Percentiles rank a stretch among this genome's conserved stretches.
Conservation (phyloP, 108 stramenopile species). For the Cyclostephanos tholiformis region DNA sequence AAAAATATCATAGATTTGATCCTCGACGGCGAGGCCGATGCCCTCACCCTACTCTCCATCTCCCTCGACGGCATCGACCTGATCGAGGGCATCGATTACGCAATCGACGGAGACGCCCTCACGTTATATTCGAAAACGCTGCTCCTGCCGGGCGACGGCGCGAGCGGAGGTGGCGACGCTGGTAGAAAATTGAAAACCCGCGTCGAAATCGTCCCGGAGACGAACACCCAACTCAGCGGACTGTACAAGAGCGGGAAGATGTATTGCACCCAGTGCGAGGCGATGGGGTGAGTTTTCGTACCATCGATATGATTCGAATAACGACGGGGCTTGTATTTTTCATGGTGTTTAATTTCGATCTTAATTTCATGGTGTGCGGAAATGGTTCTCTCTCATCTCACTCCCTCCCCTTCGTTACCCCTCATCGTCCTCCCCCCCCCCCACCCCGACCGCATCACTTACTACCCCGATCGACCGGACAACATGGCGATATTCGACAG, state of each 20-base stretch:
- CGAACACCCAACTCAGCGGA: slow-evolving; percentile 91
- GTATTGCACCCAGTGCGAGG: slow-evolving; percentile 95
- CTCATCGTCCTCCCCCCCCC: no score
- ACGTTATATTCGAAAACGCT: slow-evolving; percentile 29
- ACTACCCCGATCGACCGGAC: slow-evolving; percentile 94
- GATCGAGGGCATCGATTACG: slow-evolving; percentile 59
- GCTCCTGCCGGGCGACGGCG: slow-evolving; percentile 13
- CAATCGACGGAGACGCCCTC: slow-evolving; percentile 54
- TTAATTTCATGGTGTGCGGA: no score
- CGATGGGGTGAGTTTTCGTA: slow-evolving; percentile 70
- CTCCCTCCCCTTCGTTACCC: background rate
- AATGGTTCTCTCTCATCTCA: no score
- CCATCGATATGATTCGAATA: no score
- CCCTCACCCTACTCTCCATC: slow-evolving; percentile 52
- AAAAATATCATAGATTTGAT: slow-evolving; percentile 77
- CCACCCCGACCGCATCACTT: slow-evolving; percentile 93
- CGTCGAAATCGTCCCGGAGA: slow-evolving; percentile 81
- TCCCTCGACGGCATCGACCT: slow-evolving; percentile 57
- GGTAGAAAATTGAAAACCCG: slow-evolving; percentile 57
- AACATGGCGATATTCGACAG: slow-evolving; percentile 89
- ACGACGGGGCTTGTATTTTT: no score
- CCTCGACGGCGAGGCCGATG: slow-evolving; percentile 85
- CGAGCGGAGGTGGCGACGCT: background rate
- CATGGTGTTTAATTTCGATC: no score
- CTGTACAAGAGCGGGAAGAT: slow-evolving; percentile 88